Percentiles rank a stretch among this genome's conserved stretches.
These are phyloP conservation scores for Microbotryum violaceum DNA, from an alignment of 1,284 basidiomycete genomes.

Conservation along the genomic window DNA sequence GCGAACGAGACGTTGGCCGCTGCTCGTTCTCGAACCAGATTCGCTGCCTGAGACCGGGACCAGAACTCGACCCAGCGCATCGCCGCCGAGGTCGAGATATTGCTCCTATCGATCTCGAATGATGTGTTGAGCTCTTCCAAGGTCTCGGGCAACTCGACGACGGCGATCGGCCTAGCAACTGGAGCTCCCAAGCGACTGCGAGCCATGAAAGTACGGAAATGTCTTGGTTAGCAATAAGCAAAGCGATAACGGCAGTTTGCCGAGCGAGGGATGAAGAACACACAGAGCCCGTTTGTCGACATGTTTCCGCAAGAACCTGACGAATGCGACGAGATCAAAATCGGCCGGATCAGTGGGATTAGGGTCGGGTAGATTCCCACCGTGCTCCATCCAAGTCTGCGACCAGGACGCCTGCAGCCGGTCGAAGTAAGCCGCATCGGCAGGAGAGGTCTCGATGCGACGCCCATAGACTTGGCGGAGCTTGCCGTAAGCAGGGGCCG, in stretches of 20 bases:
- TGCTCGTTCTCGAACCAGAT: slow-evolving; percentile 62
- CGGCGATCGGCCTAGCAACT: slow-evolving; percentile 50
- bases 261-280: slow-evolving; percentile 39
- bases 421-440: slow-evolving; percentile 56
- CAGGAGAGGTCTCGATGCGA: not conserved
- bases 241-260: not conserved
- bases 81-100: slow-evolving; percentile 41
- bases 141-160: slow-evolving; percentile 46
- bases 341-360: slow-evolving; percentile 59
- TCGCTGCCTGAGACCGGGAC: slow-evolving; percentile 62
- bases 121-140: slow-evolving; percentile 47
- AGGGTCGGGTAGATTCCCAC: slow-evolving; percentile 57
- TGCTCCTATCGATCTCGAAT: slow-evolving; percentile 45
- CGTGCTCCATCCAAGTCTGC: slow-evolving; percentile 38
- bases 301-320: slow-evolving; percentile 67
- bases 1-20: slow-evolving; percentile 54
- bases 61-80: slow-evolving; percentile 57
- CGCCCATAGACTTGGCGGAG: not conserved
- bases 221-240: not conserved
- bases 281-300: slow-evolving; percentile 79
- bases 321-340: slow-evolving; percentile 66
- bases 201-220: not conserved
- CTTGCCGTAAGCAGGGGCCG: slow-evolving; percentile 50
- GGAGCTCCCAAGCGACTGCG: slow-evolving; percentile 29
- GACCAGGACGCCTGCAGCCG: slow-evolving; percentile 52